Conservation (phyloP, 495 filamentous ascomycete species). For the Penicillium coffeae region DNA sequence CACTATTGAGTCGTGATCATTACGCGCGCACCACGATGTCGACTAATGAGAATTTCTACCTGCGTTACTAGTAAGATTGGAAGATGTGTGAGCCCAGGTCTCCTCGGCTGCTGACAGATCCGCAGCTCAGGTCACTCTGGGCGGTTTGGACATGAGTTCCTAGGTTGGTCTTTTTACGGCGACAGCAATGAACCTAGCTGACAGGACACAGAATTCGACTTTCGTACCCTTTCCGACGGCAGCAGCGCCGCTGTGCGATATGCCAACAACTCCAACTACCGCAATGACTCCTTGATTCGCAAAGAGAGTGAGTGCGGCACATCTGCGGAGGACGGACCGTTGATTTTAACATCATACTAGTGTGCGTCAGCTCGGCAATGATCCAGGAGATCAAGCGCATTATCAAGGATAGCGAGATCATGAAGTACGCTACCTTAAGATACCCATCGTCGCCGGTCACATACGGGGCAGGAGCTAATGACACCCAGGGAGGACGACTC, state of each 20-base stretch:
- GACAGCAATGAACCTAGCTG: constrained; percentile 16
- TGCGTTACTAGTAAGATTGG: constrained; percentile 85
- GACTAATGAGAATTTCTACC: constrained; percentile 80
- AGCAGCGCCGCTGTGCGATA: constrained; percentile 92
- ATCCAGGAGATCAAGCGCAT: constrained; percentile 94
- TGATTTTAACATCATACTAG: constrained; percentile 38
- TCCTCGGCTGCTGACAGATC: constrained; percentile 47
- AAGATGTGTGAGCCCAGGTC: constrained; percentile 31
- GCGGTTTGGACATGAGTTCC: constrained; percentile 96
- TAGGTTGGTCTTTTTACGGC: constrained; percentile 56
- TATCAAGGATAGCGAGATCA: constrained; percentile 95
- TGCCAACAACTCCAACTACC: constrained; percentile 99
- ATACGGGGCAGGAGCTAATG: constrained; percentile 9
- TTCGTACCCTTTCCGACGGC: constrained; percentile 90
- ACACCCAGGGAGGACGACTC: constrained; percentile 83
- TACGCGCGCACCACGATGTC: constrained; percentile 36
- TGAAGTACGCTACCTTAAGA: constrained; percentile 63
- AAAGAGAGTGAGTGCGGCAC: constrained; percentile 82
- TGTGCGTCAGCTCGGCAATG: constrained; percentile 94
- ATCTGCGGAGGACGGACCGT: not conserved
- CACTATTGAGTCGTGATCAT: constrained; percentile 9
- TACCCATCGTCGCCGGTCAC: not conserved
- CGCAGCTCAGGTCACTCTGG: constrained; percentile 93
- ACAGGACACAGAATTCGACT: constrained; percentile 79
- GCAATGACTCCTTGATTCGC: constrained; percentile 96